phyloP scores from a whole-genome alignment of 345 rosid species.

The Jatropha curcas region DNA sequence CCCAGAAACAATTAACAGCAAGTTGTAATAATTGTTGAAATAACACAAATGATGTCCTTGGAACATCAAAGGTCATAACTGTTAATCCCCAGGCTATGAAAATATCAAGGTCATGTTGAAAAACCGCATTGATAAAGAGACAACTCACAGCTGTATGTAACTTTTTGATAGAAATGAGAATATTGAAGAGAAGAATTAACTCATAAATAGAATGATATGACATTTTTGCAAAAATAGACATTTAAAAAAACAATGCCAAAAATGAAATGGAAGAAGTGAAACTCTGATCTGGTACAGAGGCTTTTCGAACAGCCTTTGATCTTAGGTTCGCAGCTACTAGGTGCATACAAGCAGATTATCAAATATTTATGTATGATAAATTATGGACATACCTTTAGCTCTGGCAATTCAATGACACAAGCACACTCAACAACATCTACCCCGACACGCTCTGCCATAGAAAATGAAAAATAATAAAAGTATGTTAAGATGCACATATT shows the following conservation, averaged over 20 bases:
- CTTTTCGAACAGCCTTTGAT: too few species aligned
- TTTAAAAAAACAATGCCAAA: background rate
- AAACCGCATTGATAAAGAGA: background rate
- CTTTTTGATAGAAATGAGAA: too few species aligned
- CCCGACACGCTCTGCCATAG: conserved; percentile 82
- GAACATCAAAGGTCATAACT: background rate
- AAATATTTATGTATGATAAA: background rate
- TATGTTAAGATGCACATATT: conserved; percentile 10
- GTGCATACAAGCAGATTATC: too few species aligned
- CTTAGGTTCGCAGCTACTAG: too few species aligned
- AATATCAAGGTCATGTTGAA: background rate
- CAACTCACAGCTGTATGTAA: too few species aligned
- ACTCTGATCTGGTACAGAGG: too few species aligned
- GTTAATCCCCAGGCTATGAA: background rate
- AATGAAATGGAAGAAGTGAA: background rate
- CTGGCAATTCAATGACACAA: conserved; percentile 87
- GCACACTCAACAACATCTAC: conserved; percentile 91
- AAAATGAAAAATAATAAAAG: background rate
- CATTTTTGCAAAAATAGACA: background rate
- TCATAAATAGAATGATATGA: background rate
- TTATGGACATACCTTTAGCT: conserved; percentile 54
- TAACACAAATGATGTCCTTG: background rate
- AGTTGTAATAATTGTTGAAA: background rate
- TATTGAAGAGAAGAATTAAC: background rate
- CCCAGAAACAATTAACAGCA: background rate